Evolutionary conservation across 352 stramenopile species (phyloP).

Genomic region (Aphanomyces cochlioides): DNA sequence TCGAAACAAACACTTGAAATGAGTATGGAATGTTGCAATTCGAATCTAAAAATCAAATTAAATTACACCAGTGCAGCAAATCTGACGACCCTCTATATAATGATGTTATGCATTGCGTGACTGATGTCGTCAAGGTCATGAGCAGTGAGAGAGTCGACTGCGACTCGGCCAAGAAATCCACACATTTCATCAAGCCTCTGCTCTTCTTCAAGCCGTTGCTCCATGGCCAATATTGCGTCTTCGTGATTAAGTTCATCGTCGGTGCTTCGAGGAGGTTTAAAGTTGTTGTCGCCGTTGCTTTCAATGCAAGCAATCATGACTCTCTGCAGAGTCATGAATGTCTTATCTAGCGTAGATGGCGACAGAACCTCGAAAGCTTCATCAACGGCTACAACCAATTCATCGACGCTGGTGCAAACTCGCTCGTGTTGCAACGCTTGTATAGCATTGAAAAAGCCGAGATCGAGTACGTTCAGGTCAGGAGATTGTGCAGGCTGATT

Average conservation of each 20-base stretch:
- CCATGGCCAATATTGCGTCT: no score
- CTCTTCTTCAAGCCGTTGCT: no score
- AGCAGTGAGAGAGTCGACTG: no score
- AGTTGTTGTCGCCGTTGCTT: constrained; percentile 4
- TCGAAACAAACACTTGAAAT: no score
- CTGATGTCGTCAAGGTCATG: no score
- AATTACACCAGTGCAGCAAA: no score
- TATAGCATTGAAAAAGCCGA: constrained; percentile 35
- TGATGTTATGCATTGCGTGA: no score
- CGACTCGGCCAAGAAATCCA: no score
- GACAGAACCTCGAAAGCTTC: not conserved
- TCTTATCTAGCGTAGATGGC: not conserved
- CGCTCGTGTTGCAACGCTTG: constrained; percentile 29
- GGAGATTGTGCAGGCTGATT: not conserved
- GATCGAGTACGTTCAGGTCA: constrained; percentile 9
- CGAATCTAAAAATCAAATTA: no score
- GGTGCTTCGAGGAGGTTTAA: not conserved
- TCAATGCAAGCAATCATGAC: not conserved
- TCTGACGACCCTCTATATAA: no score
- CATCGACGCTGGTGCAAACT: not conserved
- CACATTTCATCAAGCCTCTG: no score
- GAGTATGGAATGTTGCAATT: no score
- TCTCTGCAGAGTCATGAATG: constrained; percentile 13
- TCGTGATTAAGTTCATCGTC: constrained; percentile 19
- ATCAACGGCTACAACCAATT: constrained; percentile 10